These are phyloP conservation scores for Fusarium aywerte DNA, from an alignment of 2,329 filamentous ascomycete genomes.

Conservation along the genomic window DNA sequence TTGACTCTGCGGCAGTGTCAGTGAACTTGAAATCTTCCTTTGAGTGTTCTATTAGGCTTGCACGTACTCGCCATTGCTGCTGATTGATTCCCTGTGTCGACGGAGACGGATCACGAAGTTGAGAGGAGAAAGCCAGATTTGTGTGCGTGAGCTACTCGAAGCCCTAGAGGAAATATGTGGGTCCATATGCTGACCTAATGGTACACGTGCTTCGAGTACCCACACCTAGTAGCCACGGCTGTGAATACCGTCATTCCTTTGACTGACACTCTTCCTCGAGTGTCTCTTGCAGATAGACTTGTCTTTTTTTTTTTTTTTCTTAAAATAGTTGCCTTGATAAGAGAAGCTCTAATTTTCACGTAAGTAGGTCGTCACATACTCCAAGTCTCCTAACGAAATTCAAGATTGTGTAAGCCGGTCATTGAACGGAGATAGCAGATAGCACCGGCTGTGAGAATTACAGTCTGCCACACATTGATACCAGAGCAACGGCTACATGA, in stretches of 20 bases:
- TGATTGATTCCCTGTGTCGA: constrained; percentile 46
- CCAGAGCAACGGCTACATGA: background rate
- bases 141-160: constrained; percentile 45
- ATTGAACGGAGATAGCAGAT: background rate
- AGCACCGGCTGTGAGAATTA: background rate
- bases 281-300: too few species aligned
- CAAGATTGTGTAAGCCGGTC: background rate
- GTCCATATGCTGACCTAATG: constrained; percentile 35
- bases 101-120: constrained; percentile 46
- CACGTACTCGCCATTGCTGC: constrained; percentile 58
- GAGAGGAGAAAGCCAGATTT: constrained; percentile 45
- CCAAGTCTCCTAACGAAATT: background rate
- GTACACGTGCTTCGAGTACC: constrained; percentile 11
- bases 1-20: constrained; percentile 77
- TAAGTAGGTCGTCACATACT: background rate
- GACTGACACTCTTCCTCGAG: too few species aligned
- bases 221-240: background rate
- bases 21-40: constrained; percentile 9
- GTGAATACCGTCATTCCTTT: too few species aligned
- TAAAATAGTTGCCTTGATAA: background rate
- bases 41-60: background rate
- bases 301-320: too few species aligned
- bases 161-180: constrained; percentile 46
- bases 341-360: background rate
- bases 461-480: background rate